phyloP scores from a whole-genome alignment of 2,329 filamentous ascomycete genomes.

The Sporothrix globosa region DNA sequence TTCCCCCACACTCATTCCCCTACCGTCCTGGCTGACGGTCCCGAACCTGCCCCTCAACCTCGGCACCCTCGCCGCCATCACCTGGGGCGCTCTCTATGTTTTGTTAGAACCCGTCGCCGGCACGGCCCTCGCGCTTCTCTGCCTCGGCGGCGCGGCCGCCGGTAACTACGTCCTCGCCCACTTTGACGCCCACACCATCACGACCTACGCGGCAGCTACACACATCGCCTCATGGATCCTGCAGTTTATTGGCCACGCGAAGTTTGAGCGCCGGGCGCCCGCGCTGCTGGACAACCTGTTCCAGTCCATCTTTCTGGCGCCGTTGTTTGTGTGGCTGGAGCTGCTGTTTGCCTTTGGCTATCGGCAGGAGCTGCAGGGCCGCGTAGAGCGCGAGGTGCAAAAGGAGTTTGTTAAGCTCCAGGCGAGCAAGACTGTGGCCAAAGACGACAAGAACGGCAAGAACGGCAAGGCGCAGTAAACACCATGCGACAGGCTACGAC shows the following conservation, averaged over 20 bases:
- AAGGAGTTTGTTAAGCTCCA: slow-evolving; percentile 77
- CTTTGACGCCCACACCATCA: slow-evolving; percentile 54
- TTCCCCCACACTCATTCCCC: slow-evolving; percentile 63
- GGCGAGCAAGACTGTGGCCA: slow-evolving; percentile 54
- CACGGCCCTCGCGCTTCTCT: slow-evolving; percentile 71
- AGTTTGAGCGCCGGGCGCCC: slow-evolving; percentile 84
- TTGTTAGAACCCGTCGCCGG: slow-evolving; percentile 94
- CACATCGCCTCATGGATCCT: slow-evolving; percentile 79
- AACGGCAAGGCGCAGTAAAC: slow-evolving; percentile 56
- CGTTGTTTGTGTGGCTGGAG: slow-evolving; percentile 97
- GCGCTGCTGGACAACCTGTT: slow-evolving; percentile 88
- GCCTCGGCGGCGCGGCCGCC: slow-evolving; percentile 73
- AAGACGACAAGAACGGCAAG: slow-evolving; percentile 53
- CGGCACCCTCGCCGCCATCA: slow-evolving; percentile 64
- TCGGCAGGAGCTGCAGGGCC: slow-evolving; percentile 79
- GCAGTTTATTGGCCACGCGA: slow-evolving; percentile 90
- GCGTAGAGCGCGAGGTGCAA: slow-evolving; percentile 75
- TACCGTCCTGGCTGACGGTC: slow-evolving; percentile 68
- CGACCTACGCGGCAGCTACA: slow-evolving; percentile 60
- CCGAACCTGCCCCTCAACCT: slow-evolving; percentile 69
- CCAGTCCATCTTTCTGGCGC: slow-evolving; percentile 89
- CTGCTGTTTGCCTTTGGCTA: slow-evolving; percentile 89
- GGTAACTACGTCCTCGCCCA: slow-evolving; percentile 73
- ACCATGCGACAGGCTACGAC: background rate
- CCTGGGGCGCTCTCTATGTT: slow-evolving; percentile 81